Evolutionary conservation across 768 basidiomycete genomes (phyloP), one percentile per base, ranked within the genome.

Genomic region (Pisolithus orientalis): DNA sequence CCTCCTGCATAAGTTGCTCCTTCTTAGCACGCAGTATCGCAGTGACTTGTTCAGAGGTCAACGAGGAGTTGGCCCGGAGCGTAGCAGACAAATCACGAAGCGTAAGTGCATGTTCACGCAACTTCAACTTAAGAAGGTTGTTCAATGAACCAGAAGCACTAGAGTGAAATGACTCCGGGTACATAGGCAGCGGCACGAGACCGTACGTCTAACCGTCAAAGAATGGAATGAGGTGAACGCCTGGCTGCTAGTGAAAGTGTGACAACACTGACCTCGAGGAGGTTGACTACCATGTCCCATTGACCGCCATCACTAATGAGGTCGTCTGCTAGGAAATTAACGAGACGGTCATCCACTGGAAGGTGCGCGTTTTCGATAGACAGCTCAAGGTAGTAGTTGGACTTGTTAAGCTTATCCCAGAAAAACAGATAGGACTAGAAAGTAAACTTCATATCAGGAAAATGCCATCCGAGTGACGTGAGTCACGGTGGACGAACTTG

Each of bases 341-440:
- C 74, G n/a, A 94, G 76, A 7, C 94, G 82, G 62, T 90, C 84
- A 50, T 95, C 90, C 47, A 94, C 70, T 1, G 90, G 85, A 39
- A 83, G 77, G 57, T 90, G 83, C 1, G 84, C 84, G 50, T 87
- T 79, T 68, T 95, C 76, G 59, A 97, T 89, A 45, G 87, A 80
- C 39, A 87, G 77, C 69, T 96, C 94, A 16, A 96, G 84, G 69
- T 87, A 95, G 71, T 90, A 94, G 68, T 87, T 87, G 42, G 78
- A 71, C 67, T 96, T 91, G 76, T 94, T 92, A 47, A 97, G 80
- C 70, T 94, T 94, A 71, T 98, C 94, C 78, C 87, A 95, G 79
- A 97, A 94, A 78, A 94, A 94, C 28, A 94, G 77, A 68, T 95
- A 95, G 2, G 83, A 82, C 87, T 90, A 59, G 40, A 27, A 53